Percentiles rank a stretch among this genome's conserved stretches.
Conservation (phyloP, 2,329 filamentous ascomycete species). For the Fusarium verticillioides region DNA sequence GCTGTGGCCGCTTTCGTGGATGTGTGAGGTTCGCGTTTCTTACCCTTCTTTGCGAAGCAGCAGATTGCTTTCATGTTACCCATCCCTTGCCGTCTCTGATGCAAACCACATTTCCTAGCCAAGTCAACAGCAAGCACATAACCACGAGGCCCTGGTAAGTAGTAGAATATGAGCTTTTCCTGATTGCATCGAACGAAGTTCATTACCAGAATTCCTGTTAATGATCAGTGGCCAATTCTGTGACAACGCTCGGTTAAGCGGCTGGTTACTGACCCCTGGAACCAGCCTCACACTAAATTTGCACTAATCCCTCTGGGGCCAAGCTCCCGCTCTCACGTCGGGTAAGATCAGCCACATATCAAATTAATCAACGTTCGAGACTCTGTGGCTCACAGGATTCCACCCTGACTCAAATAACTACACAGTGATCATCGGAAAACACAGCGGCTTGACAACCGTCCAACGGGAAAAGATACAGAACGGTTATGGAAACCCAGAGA, state of each 20-base stretch:
- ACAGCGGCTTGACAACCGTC: slow-evolving; percentile 4
- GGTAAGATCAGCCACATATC: slow-evolving; percentile 23
- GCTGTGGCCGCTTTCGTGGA: neutral
- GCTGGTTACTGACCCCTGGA: slow-evolving; percentile 21
- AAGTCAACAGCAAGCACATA: neutral
- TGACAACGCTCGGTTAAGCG: slow-evolving; percentile 1
- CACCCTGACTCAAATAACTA: neutral
- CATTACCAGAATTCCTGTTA: neutral
- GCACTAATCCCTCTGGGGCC: neutral
- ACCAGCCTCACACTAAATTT: neutral
- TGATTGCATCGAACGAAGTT: neutral
- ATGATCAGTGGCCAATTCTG: neutral
- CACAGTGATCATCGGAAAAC: slow-evolving; percentile 1
- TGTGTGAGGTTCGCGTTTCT: neutral
- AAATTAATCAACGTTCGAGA: neutral
- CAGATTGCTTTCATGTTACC: neutral
- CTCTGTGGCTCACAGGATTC: slow-evolving; percentile 4
- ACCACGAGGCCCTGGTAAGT: too few species aligned
- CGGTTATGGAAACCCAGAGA: slow-evolving; percentile 38
- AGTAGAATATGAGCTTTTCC: neutral
- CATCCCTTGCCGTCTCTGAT: neutral
- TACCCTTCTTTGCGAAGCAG: neutral
- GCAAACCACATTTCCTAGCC: neutral
- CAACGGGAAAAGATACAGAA: neutral
- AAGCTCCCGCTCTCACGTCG: neutral